Evolutionary conservation across 306 rosid species (phyloP).

Genomic region (Cicer arietinum): DNA sequence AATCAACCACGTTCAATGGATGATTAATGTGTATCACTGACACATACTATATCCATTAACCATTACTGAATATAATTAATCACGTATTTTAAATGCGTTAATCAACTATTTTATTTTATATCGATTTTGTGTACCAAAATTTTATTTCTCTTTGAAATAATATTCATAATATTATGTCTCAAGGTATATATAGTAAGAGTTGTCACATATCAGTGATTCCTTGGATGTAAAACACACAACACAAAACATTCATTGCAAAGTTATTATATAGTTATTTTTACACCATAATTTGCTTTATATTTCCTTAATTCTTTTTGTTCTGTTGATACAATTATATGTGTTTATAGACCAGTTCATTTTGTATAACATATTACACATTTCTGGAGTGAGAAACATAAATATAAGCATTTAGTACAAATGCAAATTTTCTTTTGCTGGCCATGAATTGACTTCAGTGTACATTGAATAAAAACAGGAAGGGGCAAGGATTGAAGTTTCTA

Average conservation of each 20-base stretch:
- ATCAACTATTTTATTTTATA: too few species aligned
- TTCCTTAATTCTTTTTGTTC: too few species aligned
- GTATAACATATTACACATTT: background rate
- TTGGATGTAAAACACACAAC: background rate
- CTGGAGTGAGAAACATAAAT: background rate
- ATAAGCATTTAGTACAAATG: background rate
- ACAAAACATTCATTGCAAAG: background rate
- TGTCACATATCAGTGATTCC: background rate
- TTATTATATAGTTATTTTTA: background rate
- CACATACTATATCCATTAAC: background rate
- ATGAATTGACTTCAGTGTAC: background rate
- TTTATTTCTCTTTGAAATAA: too few species aligned
- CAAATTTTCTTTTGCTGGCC: background rate
- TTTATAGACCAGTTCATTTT: background rate
- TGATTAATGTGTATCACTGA: too few species aligned
- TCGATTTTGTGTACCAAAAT: background rate
- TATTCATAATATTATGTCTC: too few species aligned
- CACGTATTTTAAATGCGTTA: background rate
- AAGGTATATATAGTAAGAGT: background rate
- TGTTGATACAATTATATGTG: background rate
- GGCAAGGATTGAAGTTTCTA: conserved; percentile 59
- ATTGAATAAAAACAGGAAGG: conserved; percentile 61
- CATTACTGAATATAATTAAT: too few species aligned
- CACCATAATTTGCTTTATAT: background rate
- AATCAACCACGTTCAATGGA: too few species aligned